Conservation (phyloP, 768 basidiomycete species). For the Boletus fagicola region DNA sequence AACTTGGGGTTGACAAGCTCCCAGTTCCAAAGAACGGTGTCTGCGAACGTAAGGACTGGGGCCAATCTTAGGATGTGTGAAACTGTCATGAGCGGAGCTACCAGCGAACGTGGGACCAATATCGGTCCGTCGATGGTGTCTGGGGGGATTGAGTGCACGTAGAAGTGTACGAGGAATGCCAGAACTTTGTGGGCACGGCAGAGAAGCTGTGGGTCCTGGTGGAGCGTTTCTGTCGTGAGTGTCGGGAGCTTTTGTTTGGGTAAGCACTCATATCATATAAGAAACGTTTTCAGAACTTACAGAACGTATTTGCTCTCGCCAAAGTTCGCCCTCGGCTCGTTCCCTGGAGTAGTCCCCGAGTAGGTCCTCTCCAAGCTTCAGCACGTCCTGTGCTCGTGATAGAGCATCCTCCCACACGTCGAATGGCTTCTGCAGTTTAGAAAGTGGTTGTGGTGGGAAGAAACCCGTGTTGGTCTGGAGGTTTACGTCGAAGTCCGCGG, state of each 20-base stretch:
- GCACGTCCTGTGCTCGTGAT: constrained; percentile 46
- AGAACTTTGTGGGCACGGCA: constrained; percentile 89
- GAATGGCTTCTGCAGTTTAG: constrained; percentile 52
- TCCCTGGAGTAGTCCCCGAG: constrained; percentile 47
- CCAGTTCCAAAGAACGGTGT: constrained; percentile 95
- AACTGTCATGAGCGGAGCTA: constrained; percentile 73
- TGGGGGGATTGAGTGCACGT: constrained; percentile 74
- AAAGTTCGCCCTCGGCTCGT: constrained; percentile 56
- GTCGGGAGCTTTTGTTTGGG: constrained; percentile 60
- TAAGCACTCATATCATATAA: constrained; percentile 12
- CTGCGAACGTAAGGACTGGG: constrained; percentile 92
- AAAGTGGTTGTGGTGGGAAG: constrained; percentile 67
- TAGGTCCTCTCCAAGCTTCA: constrained; percentile 59
- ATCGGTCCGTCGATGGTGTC: constrained; percentile 39
- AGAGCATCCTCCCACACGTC: constrained; percentile 72
- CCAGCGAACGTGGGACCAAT: constrained; percentile 70
- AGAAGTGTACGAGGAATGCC: constrained; percentile 87
- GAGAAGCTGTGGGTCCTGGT: constrained; percentile 54
- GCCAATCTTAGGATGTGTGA: constrained; percentile 81
- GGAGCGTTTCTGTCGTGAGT: constrained; percentile 54
- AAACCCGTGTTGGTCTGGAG: constrained; percentile 66
- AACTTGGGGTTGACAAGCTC: constrained; percentile 53
- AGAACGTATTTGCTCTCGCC: constrained; percentile 61
- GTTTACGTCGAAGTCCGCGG: constrained; percentile 52
- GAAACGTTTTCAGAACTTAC: constrained; percentile 44